Conservation (phyloP, 2,329 filamentous ascomycete species). For the Tolypocladium ophioglossoides region DNA sequence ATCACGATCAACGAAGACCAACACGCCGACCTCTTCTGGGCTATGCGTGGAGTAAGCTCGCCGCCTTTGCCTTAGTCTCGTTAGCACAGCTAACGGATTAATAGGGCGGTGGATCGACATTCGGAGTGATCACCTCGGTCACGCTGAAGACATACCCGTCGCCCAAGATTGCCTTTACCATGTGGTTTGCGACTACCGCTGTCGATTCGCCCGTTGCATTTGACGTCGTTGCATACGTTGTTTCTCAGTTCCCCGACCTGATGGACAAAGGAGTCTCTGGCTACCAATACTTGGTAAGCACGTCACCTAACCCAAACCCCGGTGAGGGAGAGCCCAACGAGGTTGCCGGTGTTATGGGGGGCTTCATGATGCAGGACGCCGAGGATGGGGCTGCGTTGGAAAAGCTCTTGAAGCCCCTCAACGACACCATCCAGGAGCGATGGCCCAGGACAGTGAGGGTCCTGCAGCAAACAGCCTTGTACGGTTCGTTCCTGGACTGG, state of each 20-base stretch:
- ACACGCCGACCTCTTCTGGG: slow-evolving; percentile 53
- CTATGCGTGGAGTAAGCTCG: slow-evolving; percentile 41
- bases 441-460: slow-evolving; percentile 20
- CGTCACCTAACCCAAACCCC: slow-evolving; percentile 23
- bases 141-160: slow-evolving; percentile 42
- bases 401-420: slow-evolving; percentile 21
- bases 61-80: not conserved
- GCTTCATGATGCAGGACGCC: slow-evolving; percentile 25
- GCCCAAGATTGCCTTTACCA: slow-evolving; percentile 17
- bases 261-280: slow-evolving; percentile 40
- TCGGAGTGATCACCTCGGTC: slow-evolving; percentile 47
- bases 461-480: slow-evolving; percentile 8
- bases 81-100: not conserved
- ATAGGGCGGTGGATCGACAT: slow-evolving; percentile 49
- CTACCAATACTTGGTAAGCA: slow-evolving; percentile 29
- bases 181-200: slow-evolving; percentile 11
- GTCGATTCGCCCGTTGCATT: slow-evolving; percentile 28
- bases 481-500: slow-evolving; percentile 25
- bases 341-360: slow-evolving; percentile 23
- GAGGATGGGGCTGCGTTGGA: slow-evolving; percentile 14
- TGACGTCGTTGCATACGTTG: slow-evolving; percentile 34
- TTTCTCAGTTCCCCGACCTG: slow-evolving; percentile 34
- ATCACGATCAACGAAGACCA: slow-evolving; percentile 40
- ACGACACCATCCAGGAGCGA: slow-evolving; percentile 25
- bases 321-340: slow-evolving; percentile 20